A percentile compares a stretch with the other conserved stretches of the same genome.
phyloP scores from a whole-genome alignment of 2,329 filamentous ascomycete genomes.

The Colletotrichum tropicale region DNA sequence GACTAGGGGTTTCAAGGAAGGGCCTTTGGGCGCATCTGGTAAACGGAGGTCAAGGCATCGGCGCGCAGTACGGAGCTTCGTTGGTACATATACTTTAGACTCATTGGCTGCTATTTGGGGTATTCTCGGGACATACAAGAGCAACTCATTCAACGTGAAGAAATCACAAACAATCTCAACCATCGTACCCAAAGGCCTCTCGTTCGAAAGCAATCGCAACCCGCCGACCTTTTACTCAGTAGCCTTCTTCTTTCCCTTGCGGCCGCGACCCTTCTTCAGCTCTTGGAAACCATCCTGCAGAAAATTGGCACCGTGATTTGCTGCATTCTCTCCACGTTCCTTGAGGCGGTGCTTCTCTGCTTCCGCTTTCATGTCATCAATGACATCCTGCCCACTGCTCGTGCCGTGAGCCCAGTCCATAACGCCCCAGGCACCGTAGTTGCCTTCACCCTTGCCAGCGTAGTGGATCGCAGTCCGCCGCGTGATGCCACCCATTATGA shows the following conservation, averaged over 20 bases:
- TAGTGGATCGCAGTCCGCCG: constrained; percentile 58
- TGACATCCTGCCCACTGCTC: constrained; percentile 52
- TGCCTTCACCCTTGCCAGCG: constrained; percentile 58
- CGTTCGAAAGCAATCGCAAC: not conserved
- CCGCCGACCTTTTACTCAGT: not conserved
- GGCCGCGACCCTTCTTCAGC: constrained; percentile 22
- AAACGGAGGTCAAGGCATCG: not conserved
- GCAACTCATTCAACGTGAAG: not conserved
- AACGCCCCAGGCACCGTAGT: constrained; percentile 66
- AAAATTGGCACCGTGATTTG: constrained; percentile 33
- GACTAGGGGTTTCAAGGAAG: not conserved
- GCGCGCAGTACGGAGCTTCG: not conserved
- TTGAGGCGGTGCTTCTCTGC: constrained; percentile 61
- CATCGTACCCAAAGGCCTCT: not conserved
- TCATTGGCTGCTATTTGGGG: not conserved
- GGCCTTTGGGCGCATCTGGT: not conserved
- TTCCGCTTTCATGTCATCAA: constrained; percentile 60
- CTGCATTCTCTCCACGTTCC: constrained; percentile 39
- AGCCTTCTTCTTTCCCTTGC: constrained; percentile 23
- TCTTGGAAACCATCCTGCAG: constrained; percentile 33
- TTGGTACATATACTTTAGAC: not conserved
- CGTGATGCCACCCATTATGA: constrained; percentile 56
- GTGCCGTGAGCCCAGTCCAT: constrained; percentile 67
- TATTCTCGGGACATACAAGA: constrained; percentile 4
- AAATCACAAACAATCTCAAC: not conserved